These are phyloP conservation scores for Diutina siamensis DNA, from an alignment of 1,139 yeast genomes.

Conservation along the genomic window DNA sequence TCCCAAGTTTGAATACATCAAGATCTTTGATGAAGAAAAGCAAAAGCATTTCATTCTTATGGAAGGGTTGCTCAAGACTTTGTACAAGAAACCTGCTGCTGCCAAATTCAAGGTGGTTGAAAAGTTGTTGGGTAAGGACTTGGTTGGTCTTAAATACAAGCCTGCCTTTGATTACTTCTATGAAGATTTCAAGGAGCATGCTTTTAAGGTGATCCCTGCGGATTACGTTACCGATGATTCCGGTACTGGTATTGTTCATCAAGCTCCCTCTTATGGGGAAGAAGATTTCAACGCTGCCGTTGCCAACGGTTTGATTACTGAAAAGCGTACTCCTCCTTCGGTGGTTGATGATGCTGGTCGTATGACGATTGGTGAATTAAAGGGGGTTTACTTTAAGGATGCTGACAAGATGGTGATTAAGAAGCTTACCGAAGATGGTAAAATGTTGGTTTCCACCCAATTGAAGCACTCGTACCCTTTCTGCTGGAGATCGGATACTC, in stretches of 20 bases:
- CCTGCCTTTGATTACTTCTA: slow-evolving; percentile 79
- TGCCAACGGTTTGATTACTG: slow-evolving; percentile 61
- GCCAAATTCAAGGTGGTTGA: slow-evolving; percentile 82
- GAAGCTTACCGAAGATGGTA: slow-evolving; percentile 65
- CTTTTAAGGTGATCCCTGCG: slow-evolving; percentile 70
- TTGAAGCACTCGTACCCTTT: slow-evolving; percentile 94
- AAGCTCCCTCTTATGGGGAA: slow-evolving; percentile 98
- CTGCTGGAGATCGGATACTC: slow-evolving; percentile 99
- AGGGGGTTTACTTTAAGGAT: slow-evolving; percentile 85
- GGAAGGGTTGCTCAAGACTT: slow-evolving; percentile 67
- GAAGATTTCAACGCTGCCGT: slow-evolving; percentile 85
- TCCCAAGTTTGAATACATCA: slow-evolving; percentile 83
- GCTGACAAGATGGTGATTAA: slow-evolving; percentile 90
- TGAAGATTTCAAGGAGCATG: slow-evolving; percentile 63
- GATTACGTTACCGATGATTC: slow-evolving; percentile 85
- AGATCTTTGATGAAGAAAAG: slow-evolving; percentile 80
- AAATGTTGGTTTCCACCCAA: slow-evolving; percentile 67
- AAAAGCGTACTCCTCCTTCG: slow-evolving; percentile 68
- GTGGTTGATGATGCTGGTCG: slow-evolving; percentile 90
- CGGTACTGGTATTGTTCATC: slow-evolving; percentile 99
- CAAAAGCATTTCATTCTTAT: slow-evolving; percentile 71
- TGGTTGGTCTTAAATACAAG: slow-evolving; percentile 66
- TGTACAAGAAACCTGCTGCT: slow-evolving; percentile 88
- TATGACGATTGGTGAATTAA: slow-evolving; percentile 55
- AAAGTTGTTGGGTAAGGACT: slow-evolving; percentile 63